Evolutionary conservation across 129 eudicot species (phyloP).

Genomic region (Flaveria ramosissima): DNA sequence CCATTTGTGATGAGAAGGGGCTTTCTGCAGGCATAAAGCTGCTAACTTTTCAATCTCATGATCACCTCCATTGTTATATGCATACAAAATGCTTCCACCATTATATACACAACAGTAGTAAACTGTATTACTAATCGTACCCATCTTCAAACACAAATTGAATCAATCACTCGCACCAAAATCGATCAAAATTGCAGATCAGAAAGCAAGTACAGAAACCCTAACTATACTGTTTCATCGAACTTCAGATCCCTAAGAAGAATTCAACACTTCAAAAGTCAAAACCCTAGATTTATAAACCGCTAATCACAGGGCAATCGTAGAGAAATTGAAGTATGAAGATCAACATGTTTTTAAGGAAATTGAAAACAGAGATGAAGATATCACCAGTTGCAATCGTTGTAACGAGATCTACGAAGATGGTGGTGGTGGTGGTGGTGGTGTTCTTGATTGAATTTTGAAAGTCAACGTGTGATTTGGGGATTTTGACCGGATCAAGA

Average conservation of each 20-base stretch:
- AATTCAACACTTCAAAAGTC: slow-evolving; percentile 2
- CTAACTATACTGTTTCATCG: too few species aligned
- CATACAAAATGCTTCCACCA: slow-evolving; percentile 57
- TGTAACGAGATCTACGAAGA: slow-evolving; percentile 23
- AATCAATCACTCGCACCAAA: not conserved
- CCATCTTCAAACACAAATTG: slow-evolving; percentile 30
- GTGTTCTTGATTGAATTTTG: slow-evolving; percentile 15
- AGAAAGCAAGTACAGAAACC: not conserved
- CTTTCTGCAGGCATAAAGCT: slow-evolving; percentile 53
- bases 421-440: not conserved
- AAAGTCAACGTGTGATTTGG: slow-evolving; percentile 26
- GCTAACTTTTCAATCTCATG: slow-evolving; percentile 63
- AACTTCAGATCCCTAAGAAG: not conserved
- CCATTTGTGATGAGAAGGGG: slow-evolving; percentile 73
- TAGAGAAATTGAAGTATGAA: not conserved
- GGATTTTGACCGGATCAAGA: not conserved
- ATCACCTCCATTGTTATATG: slow-evolving; percentile 47
- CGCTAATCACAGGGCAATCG: not conserved
- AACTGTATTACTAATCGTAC: slow-evolving; percentile 42
- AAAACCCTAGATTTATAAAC: slow-evolving; percentile 18
- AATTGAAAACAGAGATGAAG: slow-evolving; percentile 17
- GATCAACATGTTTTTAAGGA: not conserved
- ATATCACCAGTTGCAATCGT: slow-evolving; percentile 14
- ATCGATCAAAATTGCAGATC: slow-evolving; percentile 15
- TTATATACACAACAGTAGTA: slow-evolving; percentile 65